Base-by-base conservation (phyloP, 768 basidiomycete genomes). In the Tulasnella sp. region DNA sequence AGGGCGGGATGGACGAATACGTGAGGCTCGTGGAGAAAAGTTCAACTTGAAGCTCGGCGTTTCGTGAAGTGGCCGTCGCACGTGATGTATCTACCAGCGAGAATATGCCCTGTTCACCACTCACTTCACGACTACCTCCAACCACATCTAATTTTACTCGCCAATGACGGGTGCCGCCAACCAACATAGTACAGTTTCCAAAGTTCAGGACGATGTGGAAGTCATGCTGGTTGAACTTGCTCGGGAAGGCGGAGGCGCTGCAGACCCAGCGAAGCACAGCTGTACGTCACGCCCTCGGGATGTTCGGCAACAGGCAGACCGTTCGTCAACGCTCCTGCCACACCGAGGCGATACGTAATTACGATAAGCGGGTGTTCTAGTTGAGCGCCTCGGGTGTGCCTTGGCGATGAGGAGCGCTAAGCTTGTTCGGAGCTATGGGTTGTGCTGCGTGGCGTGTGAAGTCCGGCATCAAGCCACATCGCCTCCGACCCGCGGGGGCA, bases 241-340 rank as follows among this genome's bases (percentile, higher is more conserved):
- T 5, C 82, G 85, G 87, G 86, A 72, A 42, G 83, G 46, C 32
- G 29, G 67, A 75, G 35, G n/a, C 42, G n/a, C 3, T n/a, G 15
- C 26, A n/a, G 42, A 18, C 32, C 40, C 67, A 42, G 44, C 18
- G 20, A 7, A 26, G 20, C 40, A 26, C 42, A 23, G 4, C 57
- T 42, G 9, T 48, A 35, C 35, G 35, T 35, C 20, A 32, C 42
- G 44, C 23, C 20, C 51, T 18, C 44, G 40, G 37, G 5, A 9
- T 40, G 16, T 55, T 67, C 11, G 51, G 23, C 23, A 51, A 51
- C 51, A 44, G n/a, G 20, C 79, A 92, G 91, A 39, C 83, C 83
- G 5, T 91, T 92, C 0, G 89, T 92, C 26, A 93, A 93, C 82
- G 91, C 92, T 0, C 35, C 35, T 35, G 35, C n/a, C n/a, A n/a